Base-by-base conservation (phyloP, 305 asterid genomes). In the Rubia peregrina region DNA sequence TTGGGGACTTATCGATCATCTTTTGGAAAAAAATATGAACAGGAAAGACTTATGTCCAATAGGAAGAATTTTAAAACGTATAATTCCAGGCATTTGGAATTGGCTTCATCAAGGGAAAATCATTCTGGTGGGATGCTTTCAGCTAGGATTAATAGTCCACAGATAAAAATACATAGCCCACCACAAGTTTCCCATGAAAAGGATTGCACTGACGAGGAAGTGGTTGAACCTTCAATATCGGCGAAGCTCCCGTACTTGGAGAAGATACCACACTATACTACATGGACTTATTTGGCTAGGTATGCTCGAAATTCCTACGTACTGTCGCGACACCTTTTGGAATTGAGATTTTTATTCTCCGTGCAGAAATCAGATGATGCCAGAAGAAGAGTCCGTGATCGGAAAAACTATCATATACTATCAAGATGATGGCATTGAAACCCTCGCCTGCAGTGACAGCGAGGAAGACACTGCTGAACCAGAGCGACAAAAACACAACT, bases 381-480 rank as follows among this genome's bases (percentile, higher is more conserved):
- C 10, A 17, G 59, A 53, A 17, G 59, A 53, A 7, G 59, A 53
- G 7, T 53, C 59, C 1, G 4, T 53, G 22, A 1, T 53, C 16
- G 59, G 59, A 9, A 53, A 17, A 7, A 53, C 22, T 6, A 7
- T 51, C 22, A 17, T 6, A 16, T 51, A 51, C 59, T 7, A 7
- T 5, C n/a, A 51, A 51, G 59, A 17, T 51, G 22, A 87, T 71
- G 94, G 94, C 71, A 84, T 95, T 68, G 99, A 95, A 90, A 90
- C 99, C 59, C 84, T 95, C 75, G 77, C 90, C 73, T 92, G 99
- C 76, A 95, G 99, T 70, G 99, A 95, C 83, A 92, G 98, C 76
- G 98, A 95, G 85, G 99, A 95, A 74, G 99, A 95, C 67, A 78
- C 76, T 66, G 81, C 76, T 40, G 91, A 82, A 69, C 73, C 80